Evolutionary conservation across 1,284 basidiomycete genomes (phyloP).

Genomic region (Sporisorium sorghi): DNA sequence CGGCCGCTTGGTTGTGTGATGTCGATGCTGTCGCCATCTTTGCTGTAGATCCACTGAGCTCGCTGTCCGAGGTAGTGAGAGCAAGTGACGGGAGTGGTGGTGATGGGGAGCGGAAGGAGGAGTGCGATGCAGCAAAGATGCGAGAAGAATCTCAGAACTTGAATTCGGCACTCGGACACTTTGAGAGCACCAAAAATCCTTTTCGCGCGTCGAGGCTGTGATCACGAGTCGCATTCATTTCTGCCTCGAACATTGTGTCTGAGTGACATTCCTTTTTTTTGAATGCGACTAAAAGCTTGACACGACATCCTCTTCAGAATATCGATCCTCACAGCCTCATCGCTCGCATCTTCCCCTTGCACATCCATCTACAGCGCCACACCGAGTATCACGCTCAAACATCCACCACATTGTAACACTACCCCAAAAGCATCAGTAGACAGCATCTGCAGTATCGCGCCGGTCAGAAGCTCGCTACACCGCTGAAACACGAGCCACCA

Average conservation of each 20-base stretch:
- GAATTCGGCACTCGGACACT: conserved; percentile 31
- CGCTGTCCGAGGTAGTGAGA: background rate
- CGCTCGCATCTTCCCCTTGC: background rate
- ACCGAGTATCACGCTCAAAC: no score
- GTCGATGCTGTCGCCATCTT: conserved; percentile 21
- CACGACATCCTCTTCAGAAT: conserved; percentile 21
- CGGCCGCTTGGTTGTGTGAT: conserved; percentile 17
- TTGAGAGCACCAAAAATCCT: background rate
- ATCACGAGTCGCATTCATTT: conserved; percentile 39
- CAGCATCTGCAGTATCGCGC: background rate
- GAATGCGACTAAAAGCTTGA: conserved; percentile 8
- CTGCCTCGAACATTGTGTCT: no score
- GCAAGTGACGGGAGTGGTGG: background rate
- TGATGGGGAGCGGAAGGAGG: background rate
- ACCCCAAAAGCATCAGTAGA: background rate
- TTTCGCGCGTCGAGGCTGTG: conserved; percentile 1
- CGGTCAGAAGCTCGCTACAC: background rate
- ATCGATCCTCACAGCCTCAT: background rate
- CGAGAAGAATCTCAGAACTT: conserved; percentile 19
- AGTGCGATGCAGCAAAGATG: background rate
- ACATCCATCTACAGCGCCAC: conserved; percentile 3
- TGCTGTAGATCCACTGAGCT: background rate
- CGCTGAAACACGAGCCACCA: background rate
- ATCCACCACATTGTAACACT: background rate
- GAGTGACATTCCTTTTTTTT: no score